A percentile compares a stretch with the other conserved stretches of the same genome.
Conservation (phyloP, 768 basidiomycete species). For the Russula sp. region DNA sequence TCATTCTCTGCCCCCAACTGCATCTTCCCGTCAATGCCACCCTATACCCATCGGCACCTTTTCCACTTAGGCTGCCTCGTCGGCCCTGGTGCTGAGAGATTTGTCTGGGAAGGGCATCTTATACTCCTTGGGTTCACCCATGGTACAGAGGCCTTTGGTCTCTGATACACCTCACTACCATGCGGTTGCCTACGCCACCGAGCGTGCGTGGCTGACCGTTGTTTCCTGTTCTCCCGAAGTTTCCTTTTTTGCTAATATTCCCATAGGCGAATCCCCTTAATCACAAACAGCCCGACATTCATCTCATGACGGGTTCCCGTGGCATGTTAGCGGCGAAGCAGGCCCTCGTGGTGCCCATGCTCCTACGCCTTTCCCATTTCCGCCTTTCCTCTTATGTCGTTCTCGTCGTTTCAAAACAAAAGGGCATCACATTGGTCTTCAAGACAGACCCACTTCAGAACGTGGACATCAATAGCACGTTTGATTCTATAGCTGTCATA, state of each 20-base stretch:
- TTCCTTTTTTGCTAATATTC: background rate
- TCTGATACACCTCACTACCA: background rate
- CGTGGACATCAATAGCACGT: constrained; percentile 95
- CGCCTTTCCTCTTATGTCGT: constrained; percentile 93
- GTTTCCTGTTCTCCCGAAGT: background rate
- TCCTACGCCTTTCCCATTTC: constrained; percentile 92
- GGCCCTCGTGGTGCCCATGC: constrained; percentile 96
- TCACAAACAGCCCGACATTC: constrained; percentile 86
- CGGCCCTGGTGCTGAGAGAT: background rate
- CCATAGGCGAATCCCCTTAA: constrained; percentile 88
- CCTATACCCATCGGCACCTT: background rate
- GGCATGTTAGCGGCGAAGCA: constrained; percentile 94
- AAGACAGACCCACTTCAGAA: constrained; percentile 98
- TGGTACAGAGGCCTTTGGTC: background rate
- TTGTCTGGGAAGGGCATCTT: background rate
- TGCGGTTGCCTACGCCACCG: background rate
- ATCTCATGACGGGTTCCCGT: constrained; percentile 72
- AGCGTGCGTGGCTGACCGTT: background rate
- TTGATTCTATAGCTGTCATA: constrained; percentile 96
- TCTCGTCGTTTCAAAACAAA: constrained; percentile 93
- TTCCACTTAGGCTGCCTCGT: background rate
- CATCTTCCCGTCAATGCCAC: background rate
- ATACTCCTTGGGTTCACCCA: no score
- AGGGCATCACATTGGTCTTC: constrained; percentile 98
- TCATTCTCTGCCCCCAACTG: background rate